Evolutionary conservation across 768 basidiomycete genomes (phyloP), one percentile per base, ranked within the genome.

Genomic region (Russula ochroleuca): DNA sequence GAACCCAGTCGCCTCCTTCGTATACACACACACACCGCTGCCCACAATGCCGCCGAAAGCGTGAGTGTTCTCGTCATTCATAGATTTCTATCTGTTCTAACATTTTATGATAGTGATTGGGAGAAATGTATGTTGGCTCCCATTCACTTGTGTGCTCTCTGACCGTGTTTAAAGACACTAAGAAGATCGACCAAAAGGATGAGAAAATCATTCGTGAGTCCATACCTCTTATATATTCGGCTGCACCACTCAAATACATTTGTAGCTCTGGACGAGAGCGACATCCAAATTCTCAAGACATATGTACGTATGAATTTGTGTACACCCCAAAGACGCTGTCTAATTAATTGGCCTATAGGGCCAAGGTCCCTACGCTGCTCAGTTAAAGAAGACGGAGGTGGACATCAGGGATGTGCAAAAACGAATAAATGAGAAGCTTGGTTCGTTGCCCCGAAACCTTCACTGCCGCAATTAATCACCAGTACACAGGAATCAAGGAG

Each of bases 201-300:
- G 92, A 95, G 70, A 93, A 94, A 78, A 97, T 97, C 80, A 96
- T 98, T 49, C 56, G 25, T 56, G 25, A 45, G 25, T 54, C 25
- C 33, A 3, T 35, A 21, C 59, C 33, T 7, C n/a, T 51, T 41
- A 13, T 8, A 23, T 3, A 43, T 35, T 28, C 9, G 4, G 19
- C 62, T 23, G 57, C 11, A 40, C 28, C 25, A 38, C 13, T 68
- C 71, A 31, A 17, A 74, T 52, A 4, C 33, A 33, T 41, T 3
- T 57, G 3, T 64, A 97, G 96, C 89, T 56, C 86, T 99, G 66
- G 97, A 98, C 72, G 96, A 98, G 70, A 94, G 92, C 68, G 97
- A 98, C 73, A 99, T 99, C 56, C 96, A 98, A 75, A 97, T 99
- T 69, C 85, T 99, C 67, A 97, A 98, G 80, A 99, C 96, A 64